A percentile compares a stretch with the other conserved stretches of the same genome.
Conservation (phyloP, 371 early-diverging fungal genomes). For the Parasitella parasitica region DNA sequence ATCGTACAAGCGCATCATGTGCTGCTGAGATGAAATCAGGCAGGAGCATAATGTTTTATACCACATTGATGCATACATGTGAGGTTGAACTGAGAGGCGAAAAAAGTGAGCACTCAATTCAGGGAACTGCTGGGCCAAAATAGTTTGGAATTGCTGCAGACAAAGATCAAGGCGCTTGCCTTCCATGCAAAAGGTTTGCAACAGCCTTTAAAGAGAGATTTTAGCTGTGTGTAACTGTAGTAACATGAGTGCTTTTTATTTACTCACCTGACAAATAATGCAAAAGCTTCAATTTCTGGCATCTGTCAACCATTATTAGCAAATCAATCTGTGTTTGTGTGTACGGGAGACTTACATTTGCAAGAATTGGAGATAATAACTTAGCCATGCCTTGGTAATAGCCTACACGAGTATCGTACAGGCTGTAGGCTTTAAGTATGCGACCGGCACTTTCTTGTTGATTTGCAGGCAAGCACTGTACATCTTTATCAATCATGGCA, state of each 20-base stretch:
- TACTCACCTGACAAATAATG: constrained; percentile 65
- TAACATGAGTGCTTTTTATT: neutral
- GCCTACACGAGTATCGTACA: constrained; percentile 89
- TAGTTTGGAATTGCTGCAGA: constrained; percentile 80
- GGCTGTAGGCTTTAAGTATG: constrained; percentile 84
- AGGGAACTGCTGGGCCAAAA: constrained; percentile 79
- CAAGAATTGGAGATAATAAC: constrained; percentile 79
- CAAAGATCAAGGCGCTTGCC: constrained; percentile 66
- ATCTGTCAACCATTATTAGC: constrained; percentile 46
- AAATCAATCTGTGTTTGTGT: neutral
- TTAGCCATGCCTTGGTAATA: constrained; percentile 92
- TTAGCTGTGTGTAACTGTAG: neutral
- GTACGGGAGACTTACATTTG: constrained; percentile 57
- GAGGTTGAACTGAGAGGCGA: constrained; percentile 69
- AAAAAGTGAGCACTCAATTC: constrained; percentile 69
- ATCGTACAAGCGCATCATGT: constrained; percentile 87
- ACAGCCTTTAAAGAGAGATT: constrained; percentile 51
- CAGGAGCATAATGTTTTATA: constrained; percentile 90
- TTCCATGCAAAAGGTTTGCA: constrained; percentile 84
- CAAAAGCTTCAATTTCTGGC: constrained; percentile 90
- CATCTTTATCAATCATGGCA: constrained; percentile 76
- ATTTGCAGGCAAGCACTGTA: constrained; percentile 33
- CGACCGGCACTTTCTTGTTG: constrained; percentile 77
- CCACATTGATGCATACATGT: constrained; percentile 91
- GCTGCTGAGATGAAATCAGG: constrained; percentile 65